Conservation (phyloP, 192 early-diverging fungal genomes). For the Umbelopsis sp. region DNA sequence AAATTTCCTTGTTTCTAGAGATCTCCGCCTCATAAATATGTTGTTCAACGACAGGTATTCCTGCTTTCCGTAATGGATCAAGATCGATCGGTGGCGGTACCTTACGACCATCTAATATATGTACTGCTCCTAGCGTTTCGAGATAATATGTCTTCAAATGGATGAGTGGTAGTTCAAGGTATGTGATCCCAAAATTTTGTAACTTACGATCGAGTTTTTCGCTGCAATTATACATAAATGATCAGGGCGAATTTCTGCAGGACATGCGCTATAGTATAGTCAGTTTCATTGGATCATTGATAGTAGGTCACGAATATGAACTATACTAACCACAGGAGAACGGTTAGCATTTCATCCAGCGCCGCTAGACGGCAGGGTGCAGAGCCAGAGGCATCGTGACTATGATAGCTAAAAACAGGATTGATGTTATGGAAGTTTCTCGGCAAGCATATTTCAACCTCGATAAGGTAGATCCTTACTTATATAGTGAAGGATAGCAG, state of each 20-base stretch:
- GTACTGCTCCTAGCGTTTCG: background rate
- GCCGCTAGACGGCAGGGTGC: background rate
- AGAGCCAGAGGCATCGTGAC: background rate
- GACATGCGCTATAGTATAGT: slow-evolving; percentile 1
- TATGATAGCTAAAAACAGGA: background rate
- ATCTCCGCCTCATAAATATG: background rate
- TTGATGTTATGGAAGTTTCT: background rate
- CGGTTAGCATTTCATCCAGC: slow-evolving; percentile 4
- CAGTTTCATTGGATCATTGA: background rate
- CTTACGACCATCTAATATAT: background rate
- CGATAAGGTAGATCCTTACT: background rate
- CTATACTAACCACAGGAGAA: background rate
- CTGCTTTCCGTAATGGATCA: background rate
- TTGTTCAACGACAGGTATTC: background rate
- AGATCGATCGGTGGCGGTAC: background rate
- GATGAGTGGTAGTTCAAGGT: background rate
- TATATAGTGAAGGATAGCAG: slow-evolving; percentile 8
- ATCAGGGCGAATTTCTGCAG: slow-evolving; percentile 5
- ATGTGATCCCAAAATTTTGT: background rate
- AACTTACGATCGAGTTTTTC: slow-evolving; percentile 3
- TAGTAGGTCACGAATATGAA: background rate
- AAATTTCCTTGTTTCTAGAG: background rate
- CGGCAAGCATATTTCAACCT: background rate
- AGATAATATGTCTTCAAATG: slow-evolving; percentile 2
- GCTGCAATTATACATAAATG: background rate